Evolutionary conservation across 1,284 basidiomycete species (phyloP), one percentile per base, ranked within the genome.

Genomic region (Fomitopsis pinicola): DNA sequence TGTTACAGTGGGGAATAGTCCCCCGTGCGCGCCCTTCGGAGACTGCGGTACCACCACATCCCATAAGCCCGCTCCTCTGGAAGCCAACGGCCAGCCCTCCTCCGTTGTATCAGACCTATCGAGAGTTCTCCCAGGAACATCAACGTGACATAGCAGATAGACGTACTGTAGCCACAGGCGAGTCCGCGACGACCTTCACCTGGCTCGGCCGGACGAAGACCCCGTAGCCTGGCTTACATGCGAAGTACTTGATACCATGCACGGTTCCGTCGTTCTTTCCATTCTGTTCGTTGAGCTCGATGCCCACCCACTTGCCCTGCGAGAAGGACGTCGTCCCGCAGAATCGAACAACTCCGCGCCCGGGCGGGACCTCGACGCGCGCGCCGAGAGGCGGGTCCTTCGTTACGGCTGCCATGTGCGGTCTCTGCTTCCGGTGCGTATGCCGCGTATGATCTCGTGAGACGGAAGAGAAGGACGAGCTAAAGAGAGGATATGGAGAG

Each of bases 211-310:
- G 82, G 5, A 98, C 91, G 74, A 99, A 99, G 45, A 98, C 91
- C 52, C 97, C 97, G 74, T 92, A 80, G 42, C 81, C 80, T 58
- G 83, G 80, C 67, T 84, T 82, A 77, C 94, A 97, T 17, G 80
- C 82, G 75, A 99, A 99, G 79, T 99, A 99, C 8, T 77, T 69
- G 61, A 89, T 80, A 33, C 92, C 95, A 55, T 90, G 82, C 0
- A 99, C 92, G 1, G 87, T 84, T 1, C 97, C 97, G 70, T 99
- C 92, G 78, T 99, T 99, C 87, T 98, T 98, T 44, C 97, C 97
- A 50, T 87, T 89, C 4, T 83, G 74, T 66, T 91, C 88, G 56
- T 80, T 86, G 59, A 99, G 85, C 72, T 96, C 94, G 61, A 99
- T 87, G 15, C 97, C 97, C 62, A 98, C 84, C 97, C 97, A 99